Percentiles rank a stretch among this genome's conserved stretches.
Evolutionary conservation across 1,139 yeast species (phyloP).

Genomic region (Debaryomyces nepalensis): DNA sequence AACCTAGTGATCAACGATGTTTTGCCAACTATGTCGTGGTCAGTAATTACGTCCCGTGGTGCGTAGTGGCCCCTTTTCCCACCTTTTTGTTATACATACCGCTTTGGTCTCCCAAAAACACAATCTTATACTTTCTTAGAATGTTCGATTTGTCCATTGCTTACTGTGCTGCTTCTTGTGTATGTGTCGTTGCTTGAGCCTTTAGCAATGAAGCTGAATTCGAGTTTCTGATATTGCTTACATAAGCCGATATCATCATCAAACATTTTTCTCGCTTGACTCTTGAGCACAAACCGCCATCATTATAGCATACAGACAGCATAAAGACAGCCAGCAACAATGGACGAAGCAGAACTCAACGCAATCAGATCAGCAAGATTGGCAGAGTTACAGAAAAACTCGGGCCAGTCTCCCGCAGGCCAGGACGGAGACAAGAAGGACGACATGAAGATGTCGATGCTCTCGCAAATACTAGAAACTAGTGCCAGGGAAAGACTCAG

Average conservation of each 20-base stretch:
- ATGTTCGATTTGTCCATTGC: conserved; percentile 14
- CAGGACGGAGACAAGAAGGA: conserved; percentile 22
- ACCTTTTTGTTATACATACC: conserved; percentile 41
- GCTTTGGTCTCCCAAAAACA: conserved; percentile 96
- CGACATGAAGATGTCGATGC: conserved; percentile 43
- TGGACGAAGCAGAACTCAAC: conserved; percentile 82
- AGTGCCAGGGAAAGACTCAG: conserved; percentile 87
- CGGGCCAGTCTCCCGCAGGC: conserved; percentile 29
- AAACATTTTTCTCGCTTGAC: conserved; percentile 1
- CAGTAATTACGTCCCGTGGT: conserved; percentile 2
- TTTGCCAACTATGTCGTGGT: conserved; percentile 70
- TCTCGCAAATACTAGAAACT: conserved; percentile 76
- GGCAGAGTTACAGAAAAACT: conserved; percentile 72
- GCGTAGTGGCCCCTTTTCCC: not conserved
- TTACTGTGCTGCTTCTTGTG: not conserved
- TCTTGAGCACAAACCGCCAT: not conserved
- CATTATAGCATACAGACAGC: not conserved
- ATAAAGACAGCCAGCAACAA: conserved; percentile 20
- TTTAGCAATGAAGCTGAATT: conserved; percentile 6
- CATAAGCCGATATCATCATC: not conserved
- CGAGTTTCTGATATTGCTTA: conserved; percentile 1
- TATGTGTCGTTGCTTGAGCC: not conserved
- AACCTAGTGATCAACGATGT: conserved; percentile 93
- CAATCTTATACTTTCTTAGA: conserved; percentile 82
- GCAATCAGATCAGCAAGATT: conserved; percentile 90